Conservation (phyloP, 169 alveolate genomes). For the Theileria equi region DNA sequence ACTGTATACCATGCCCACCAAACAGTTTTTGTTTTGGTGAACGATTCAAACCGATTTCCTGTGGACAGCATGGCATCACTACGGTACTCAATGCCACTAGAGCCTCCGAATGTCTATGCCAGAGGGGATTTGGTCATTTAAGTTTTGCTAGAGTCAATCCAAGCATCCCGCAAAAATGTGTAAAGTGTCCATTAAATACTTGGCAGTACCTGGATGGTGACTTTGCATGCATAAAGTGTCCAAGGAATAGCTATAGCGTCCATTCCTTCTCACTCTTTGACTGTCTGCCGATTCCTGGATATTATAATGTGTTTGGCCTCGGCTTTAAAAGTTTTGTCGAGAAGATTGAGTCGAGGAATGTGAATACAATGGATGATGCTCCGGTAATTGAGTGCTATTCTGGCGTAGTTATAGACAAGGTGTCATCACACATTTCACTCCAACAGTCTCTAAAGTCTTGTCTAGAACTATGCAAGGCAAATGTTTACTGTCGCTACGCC, state of each 20-base stretch:
- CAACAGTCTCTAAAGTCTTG: slow-evolving; percentile 54
- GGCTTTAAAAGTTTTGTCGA: background rate
- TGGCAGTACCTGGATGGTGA: slow-evolving; percentile 59
- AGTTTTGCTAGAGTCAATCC: slow-evolving; percentile 5
- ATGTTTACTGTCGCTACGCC: slow-evolving; percentile 61
- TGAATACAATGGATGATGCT: no score
- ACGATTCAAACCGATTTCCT: slow-evolving; percentile 46
- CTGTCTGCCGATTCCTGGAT: slow-evolving; percentile 71
- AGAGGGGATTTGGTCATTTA: slow-evolving; percentile 33
- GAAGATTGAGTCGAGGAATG: slow-evolving; percentile 1
- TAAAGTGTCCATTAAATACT: slow-evolving; percentile 46
- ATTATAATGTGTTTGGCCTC: slow-evolving; percentile 22
- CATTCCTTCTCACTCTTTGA: slow-evolving; percentile 52
- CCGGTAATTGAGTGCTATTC: slow-evolving; percentile 20
- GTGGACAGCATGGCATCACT: slow-evolving; percentile 44
- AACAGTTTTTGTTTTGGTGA: slow-evolving; percentile 70
- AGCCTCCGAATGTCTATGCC: slow-evolving; percentile 45
- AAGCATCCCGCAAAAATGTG: slow-evolving; percentile 10
- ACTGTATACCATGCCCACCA: slow-evolving; percentile 66
- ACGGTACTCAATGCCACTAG: slow-evolving; percentile 12
- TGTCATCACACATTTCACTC: background rate
- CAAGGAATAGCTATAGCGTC: slow-evolving; percentile 61
- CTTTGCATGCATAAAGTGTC: slow-evolving; percentile 68
- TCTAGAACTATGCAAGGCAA: slow-evolving; percentile 60
- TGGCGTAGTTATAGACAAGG: background rate